Conservation (phyloP, 2,329 filamentous ascomycete species). For the Sclerotinia subarctica region DNA sequence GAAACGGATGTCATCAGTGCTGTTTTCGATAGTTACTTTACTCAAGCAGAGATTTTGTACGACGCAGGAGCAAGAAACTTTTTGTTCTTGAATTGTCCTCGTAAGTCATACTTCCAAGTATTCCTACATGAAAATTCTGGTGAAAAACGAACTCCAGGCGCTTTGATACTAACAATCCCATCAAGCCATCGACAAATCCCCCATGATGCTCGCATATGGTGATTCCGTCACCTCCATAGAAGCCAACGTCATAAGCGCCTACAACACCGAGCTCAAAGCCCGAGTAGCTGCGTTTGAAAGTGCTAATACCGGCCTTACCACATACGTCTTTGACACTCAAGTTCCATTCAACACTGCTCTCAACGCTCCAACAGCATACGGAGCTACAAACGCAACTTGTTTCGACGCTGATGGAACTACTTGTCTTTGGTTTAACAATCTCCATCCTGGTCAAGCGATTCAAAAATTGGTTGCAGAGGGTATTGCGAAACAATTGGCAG, state of each 20-base stretch:
- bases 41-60: conserved; percentile 45
- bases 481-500: conserved; percentile 6
- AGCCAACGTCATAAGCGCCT: not conserved
- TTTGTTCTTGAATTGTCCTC: conserved; percentile 48
- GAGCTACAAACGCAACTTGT: conserved; percentile 26
- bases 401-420: conserved; percentile 26
- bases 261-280: not conserved
- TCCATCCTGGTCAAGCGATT: conserved; percentile 28
- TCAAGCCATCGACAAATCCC: not conserved
- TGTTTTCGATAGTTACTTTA: conserved; percentile 46
- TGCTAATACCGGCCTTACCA: not conserved
- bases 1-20: conserved; percentile 36
- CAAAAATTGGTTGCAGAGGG: conserved; percentile 24
- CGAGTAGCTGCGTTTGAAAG: conserved; percentile 1
- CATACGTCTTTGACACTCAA: conserved; percentile 1
- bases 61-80: conserved; percentile 48
- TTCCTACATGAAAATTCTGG: no score
- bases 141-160: not conserved
- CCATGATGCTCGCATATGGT: conserved; percentile 9
- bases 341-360: not conserved
- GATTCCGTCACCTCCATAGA: not conserved
- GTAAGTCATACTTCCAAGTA: conserved; percentile 19
- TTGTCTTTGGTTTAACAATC: conserved; percentile 30
- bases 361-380: conserved; percentile 19
- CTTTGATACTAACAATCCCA: not conserved